Evolutionary conservation across 2,329 filamentous ascomycete genomes (phyloP), one percentile per base, ranked within the genome.

Genomic region (Fusarium sp.): DNA sequence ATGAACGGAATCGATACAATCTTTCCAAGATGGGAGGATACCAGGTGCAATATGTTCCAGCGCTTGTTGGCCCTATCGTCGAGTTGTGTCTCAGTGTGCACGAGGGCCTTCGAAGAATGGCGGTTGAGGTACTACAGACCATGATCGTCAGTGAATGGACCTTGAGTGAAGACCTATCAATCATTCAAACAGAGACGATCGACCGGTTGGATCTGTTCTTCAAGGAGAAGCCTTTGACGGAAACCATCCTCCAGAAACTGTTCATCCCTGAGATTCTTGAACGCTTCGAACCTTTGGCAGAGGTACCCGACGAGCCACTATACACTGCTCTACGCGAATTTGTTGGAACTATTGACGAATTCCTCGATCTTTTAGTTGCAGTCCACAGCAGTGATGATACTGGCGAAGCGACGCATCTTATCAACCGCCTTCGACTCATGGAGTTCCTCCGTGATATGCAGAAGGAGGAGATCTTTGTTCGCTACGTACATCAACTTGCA

Each of bases 71-170:
- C 1, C 94, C 94, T 1, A 96, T 98, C 51, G 92, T 98, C 24
- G 94, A 97, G 79, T 87, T 99, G 11, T 99, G 96, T 76, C 85
- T 99, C 57, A 98, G 95, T 76, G 94, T 98, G 6, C 96, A 99
- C 72, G 94, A 97, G 78, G 94, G 94, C 5, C 83, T 99, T 58
- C 89, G 96, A 63, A 89, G 89, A 67, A 96, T 97, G 79, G 96
- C 95, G 1, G 94, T 98, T 31, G 93, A 97, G 77, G 92, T 99
- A 21, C 81, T 99, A 65, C 94, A 97, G 78, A 97, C 94, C 4
- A 99, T 99, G 96, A 97, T 99, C 74, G 91, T 98, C 71, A 97
- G 94, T 80, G 96, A 99, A 80, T 99, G 96, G 96, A 94, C 94
- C 17, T 81, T 99, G 68, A 98, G 94, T 76, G 93, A 97, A 77